These are phyloP conservation scores for Volvox africanus DNA, from an alignment of 139 green algal genomes.

Conservation along the genomic window DNA sequence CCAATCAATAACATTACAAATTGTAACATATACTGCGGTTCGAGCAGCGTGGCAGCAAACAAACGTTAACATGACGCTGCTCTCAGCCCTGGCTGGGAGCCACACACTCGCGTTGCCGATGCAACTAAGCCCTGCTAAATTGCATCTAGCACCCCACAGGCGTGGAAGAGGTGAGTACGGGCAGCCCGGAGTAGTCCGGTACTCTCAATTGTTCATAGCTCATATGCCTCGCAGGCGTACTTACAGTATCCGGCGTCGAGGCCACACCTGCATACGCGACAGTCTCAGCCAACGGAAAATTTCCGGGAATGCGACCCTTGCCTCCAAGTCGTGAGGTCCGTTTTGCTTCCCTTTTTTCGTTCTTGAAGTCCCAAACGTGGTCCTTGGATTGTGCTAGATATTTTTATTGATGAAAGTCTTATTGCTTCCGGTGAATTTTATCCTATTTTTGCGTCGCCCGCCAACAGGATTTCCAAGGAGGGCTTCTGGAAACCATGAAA, in stretches of 20 bases:
- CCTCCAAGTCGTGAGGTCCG: not conserved
- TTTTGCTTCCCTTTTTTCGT: no score
- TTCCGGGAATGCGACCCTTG: not conserved
- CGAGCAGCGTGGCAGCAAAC: not conserved
- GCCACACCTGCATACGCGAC: not conserved
- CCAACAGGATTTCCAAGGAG: conserved; percentile 9
- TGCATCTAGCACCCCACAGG: not conserved
- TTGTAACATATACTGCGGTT: no score
- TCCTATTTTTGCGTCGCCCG: not conserved
- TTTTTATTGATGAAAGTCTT: no score
- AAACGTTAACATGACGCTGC: not conserved
- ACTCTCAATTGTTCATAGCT: not conserved
- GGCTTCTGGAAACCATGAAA: not conserved
- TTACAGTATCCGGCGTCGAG: not conserved
- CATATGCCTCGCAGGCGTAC: not conserved
- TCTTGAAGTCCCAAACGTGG: no score
- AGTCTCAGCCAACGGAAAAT: not conserved
- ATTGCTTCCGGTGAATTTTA: not conserved
- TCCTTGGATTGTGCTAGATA: no score
- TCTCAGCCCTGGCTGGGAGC: not conserved
- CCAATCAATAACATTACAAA: no score
- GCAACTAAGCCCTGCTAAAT: not conserved
- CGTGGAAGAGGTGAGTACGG: not conserved
- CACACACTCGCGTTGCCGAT: not conserved
- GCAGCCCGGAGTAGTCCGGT: not conserved